Conservation (phyloP, 352 stramenopile species). For the Globisporangium viniferum region DNA sequence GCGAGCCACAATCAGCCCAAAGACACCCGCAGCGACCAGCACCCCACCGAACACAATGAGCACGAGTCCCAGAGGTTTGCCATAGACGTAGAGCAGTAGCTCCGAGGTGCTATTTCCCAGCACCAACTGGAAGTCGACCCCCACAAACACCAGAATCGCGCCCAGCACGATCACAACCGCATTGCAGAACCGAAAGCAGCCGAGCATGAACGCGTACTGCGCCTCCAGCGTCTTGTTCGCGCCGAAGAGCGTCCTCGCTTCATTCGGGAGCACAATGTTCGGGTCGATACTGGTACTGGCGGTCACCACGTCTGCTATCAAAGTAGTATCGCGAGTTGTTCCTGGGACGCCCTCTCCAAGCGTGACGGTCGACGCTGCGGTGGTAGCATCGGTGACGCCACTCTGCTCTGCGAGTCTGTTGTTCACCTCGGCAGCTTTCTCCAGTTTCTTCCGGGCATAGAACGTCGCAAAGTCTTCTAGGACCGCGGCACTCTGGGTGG, state of each 20-base stretch:
- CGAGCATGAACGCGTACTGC: conserved; percentile 36
- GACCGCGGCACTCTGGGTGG: conserved; percentile 21
- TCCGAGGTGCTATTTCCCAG: conserved; percentile 53
- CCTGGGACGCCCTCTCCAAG: background rate
- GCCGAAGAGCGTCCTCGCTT: conserved; percentile 45
- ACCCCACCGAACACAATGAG: conserved; percentile 25
- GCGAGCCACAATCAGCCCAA: conserved; percentile 24
- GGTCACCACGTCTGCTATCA: conserved; percentile 12
- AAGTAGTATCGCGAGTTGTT: background rate
- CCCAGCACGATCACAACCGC: conserved; percentile 31
- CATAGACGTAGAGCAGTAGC: conserved; percentile 47
- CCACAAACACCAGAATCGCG: conserved; percentile 41
- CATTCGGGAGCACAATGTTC: conserved; percentile 32
- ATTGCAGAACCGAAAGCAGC: conserved; percentile 34
- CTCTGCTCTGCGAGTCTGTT: conserved; percentile 6
- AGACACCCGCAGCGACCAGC: conserved; percentile 22
- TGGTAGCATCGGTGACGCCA: background rate
- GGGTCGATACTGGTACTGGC: background rate
- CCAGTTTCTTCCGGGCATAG: conserved; percentile 31
- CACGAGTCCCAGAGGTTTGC: conserved; percentile 29
- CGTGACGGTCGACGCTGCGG: background rate
- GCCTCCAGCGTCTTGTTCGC: conserved; percentile 25
- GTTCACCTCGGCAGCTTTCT: conserved; percentile 5
- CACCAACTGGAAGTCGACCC: conserved; percentile 48
- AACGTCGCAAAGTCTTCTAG: conserved; percentile 57